Evolutionary conservation across 2,329 filamentous ascomycete genomes (phyloP).

Genomic region (Elsinoe perseae): DNA sequence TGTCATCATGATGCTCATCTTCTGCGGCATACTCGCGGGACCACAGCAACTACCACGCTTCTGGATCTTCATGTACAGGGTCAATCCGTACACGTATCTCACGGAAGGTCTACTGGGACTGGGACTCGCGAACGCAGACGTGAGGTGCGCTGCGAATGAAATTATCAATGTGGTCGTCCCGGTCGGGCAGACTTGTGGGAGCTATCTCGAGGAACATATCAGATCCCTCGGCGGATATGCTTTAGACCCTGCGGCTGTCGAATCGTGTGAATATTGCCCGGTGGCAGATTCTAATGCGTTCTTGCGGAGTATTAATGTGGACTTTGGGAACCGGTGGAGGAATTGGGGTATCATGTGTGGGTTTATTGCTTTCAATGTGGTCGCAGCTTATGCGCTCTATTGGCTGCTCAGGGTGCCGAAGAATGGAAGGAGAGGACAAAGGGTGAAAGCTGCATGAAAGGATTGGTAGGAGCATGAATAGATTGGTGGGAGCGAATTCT

Average conservation of each 20-base stretch:
- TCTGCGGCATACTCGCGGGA: constrained; percentile 53
- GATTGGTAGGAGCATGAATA: too few species aligned
- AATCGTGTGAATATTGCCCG: constrained; percentile 44
- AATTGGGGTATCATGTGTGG: constrained; percentile 65
- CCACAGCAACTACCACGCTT: constrained; percentile 56
- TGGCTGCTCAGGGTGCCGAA: too few species aligned
- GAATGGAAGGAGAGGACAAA: too few species aligned
- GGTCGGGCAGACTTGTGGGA: constrained; percentile 33
- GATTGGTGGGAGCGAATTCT: too few species aligned
- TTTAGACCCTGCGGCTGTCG: constrained; percentile 37
- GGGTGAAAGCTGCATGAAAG: too few species aligned
- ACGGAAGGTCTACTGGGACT: constrained; percentile 34
- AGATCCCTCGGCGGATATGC: constrained; percentile 34
- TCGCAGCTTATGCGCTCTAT: too few species aligned
- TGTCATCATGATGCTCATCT: constrained; percentile 42
- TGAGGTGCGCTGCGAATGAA: constrained; percentile 42
- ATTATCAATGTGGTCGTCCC: constrained; percentile 36
- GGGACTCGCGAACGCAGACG: constrained; percentile 38
- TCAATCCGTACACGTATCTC: constrained; percentile 61
- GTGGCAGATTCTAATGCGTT: constrained; percentile 41
- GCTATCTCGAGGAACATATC: constrained; percentile 41
- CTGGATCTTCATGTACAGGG: constrained; percentile 71
- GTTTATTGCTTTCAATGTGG: constrained; percentile 58
- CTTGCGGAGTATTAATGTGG: constrained; percentile 36
- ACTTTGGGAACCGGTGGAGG: constrained; percentile 51